Base-by-base conservation (phyloP, 75 land plant species). In the Cunninghamia lanceolata region DNA sequence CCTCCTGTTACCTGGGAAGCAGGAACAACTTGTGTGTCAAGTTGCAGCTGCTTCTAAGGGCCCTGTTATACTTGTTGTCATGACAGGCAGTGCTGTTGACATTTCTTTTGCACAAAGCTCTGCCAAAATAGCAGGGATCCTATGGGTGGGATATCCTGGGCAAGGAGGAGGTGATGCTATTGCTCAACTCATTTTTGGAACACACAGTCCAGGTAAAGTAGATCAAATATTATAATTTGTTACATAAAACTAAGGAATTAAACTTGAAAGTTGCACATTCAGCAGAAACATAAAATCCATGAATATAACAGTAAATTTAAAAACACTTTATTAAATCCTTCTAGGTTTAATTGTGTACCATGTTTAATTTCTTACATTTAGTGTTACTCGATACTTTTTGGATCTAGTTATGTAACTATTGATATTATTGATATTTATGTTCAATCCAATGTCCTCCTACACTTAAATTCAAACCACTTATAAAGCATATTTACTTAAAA, bases 1-100 rank as follows among this genome's bases (percentile, higher is more conserved):
- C 30, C 84, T 94, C 5, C 34, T 76, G 0, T 87, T 93, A 5
- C 95, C 94, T 1, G 94, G 94, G 21, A 59, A 87, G n/a, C 95
- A 94, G 70, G 63, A 17, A 2, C 39, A 90, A 32, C 79, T 94
- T 3, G 77, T 94, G n/a, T 63, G 7, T 2, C 38, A 84, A 35
- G 92, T 94, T 40, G 87, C 88, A 9, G 88, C 90, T 15, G 77
- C 90, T 46, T 46, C 50, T 46, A 46, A 46, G 50, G 50, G 50
- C 50, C 50, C 50, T 46, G 50, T 46, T 46, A 43, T 80, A 93
- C 10, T 94, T 9, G 93, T 93, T 2, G 39, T 94, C 35, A 73
- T 90, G 85, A 56, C 87, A 28, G 93, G 83, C 25, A 91, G 96
- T 16, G 66, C 54, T 6, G 47, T 94, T 35, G 96, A 94, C 43